Evolutionary conservation across 192 early-diverging fungal genomes (phyloP).

Genomic region (Rhizophagus prolifer): DNA sequence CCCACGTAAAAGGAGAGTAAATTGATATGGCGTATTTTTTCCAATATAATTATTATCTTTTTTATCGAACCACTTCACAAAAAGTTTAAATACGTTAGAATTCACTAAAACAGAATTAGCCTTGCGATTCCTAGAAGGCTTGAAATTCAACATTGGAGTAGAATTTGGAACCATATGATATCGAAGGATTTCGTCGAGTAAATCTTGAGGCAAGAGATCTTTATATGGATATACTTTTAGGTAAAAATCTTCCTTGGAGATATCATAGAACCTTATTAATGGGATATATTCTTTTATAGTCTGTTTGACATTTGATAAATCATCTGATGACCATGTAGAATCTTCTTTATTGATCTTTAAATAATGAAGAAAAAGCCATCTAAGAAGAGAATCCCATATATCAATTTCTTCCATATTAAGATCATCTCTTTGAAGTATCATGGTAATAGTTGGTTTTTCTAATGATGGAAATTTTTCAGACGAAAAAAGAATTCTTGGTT

Average conservation of each 20-base stretch:
- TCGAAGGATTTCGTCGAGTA: not conserved
- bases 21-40: not conserved
- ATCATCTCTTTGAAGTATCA: not conserved
- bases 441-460: not conserved
- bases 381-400: not conserved
- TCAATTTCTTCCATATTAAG: not conserved
- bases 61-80: not conserved
- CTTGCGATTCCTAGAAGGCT: not conserved
- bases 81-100: not conserved
- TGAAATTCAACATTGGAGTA: not conserved
- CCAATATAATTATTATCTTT: not conserved
- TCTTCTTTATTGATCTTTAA: not conserved
- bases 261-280: not conserved
- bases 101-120: not conserved
- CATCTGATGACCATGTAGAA: not conserved
- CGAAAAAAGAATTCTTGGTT: not conserved
- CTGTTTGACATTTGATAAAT: not conserved
- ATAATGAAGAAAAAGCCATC: not conserved
- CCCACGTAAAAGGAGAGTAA: not conserved
- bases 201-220: not conserved
- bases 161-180: not conserved
- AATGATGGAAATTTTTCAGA: not conserved
- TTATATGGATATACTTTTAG: conserved; percentile 7
- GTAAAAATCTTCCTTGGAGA: not conserved
- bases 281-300: not conserved